A percentile compares a stretch with the other conserved stretches of the same genome.
Conservation (phyloP, 2,329 filamentous ascomycete genomes). For the Cladobotryum mycophilum region DNA sequence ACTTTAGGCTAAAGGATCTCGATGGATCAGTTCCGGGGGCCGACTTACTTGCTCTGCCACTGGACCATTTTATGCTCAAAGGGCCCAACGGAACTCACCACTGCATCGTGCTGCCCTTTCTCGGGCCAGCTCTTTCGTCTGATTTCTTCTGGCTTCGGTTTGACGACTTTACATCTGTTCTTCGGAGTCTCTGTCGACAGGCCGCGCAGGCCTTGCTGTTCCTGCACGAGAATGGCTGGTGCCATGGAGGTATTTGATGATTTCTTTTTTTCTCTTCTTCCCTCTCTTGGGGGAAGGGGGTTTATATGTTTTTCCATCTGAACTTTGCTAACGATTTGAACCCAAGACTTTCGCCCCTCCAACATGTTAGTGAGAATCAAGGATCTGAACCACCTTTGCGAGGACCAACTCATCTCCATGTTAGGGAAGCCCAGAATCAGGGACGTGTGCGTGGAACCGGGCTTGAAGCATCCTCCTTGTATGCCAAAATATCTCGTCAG, state of each 20-base stretch:
- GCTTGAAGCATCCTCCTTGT: slow-evolving; percentile 9
- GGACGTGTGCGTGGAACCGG: slow-evolving; percentile 7
- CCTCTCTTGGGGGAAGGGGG: too few relatives aligned
- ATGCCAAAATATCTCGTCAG: slow-evolving; percentile 20
- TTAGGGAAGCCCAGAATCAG: slow-evolving; percentile 13
- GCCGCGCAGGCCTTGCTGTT: slow-evolving; percentile 16
- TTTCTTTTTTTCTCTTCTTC: too few relatives aligned
- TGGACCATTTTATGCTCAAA: slow-evolving; percentile 17
- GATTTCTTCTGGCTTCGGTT: slow-evolving; percentile 6
- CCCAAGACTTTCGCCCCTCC: slow-evolving; percentile 18
- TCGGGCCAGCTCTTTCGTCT: slow-evolving; percentile 21
- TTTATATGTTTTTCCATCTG: too few relatives aligned
- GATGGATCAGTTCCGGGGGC: slow-evolving; percentile 2
- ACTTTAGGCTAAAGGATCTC: slow-evolving; percentile 4
- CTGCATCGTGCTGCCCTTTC: slow-evolving; percentile 21
- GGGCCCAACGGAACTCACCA: slow-evolving; percentile 24
- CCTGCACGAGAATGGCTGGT: slow-evolving; percentile 22
- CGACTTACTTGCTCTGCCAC: slow-evolving; percentile 14
- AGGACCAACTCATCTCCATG: slow-evolving; percentile 15
- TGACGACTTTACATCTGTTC: background rate
- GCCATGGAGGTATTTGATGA: slow-evolving; percentile 20
- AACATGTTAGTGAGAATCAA: slow-evolving; percentile 22
- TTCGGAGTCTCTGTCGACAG: slow-evolving; percentile 18
- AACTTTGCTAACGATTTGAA: too few relatives aligned
- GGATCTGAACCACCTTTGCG: slow-evolving; percentile 17